These are phyloP conservation scores for Misopates orontium DNA, from an alignment of 257 asterid genomes.

Conservation along the genomic window DNA sequence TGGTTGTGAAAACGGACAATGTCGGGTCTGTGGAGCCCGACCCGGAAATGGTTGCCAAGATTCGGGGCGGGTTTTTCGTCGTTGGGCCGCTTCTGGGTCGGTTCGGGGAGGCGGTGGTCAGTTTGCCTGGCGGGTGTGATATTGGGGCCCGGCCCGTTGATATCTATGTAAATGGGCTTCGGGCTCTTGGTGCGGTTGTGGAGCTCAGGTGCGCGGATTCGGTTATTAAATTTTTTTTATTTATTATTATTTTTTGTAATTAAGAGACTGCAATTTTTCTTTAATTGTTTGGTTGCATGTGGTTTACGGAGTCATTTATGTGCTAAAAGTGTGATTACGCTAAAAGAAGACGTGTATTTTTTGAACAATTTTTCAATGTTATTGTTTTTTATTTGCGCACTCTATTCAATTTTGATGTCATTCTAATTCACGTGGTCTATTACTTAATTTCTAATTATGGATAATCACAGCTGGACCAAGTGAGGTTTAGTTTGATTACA, in stretches of 20 bases:
- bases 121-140: constrained; percentile 45
- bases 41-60: constrained; percentile 4
- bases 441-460: no score
- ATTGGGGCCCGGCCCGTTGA: constrained; percentile 51
- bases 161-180: constrained; percentile 37
- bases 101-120: constrained; percentile 43
- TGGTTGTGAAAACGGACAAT: constrained; percentile 29
- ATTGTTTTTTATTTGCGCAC: no score
- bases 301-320: not conserved
- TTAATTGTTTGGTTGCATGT: not conserved
- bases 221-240: not conserved
- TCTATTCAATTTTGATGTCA: no score
- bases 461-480: no score
- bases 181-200: constrained; percentile 45
- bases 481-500: no score
- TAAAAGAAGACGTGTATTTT: no score
- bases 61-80: constrained; percentile 46
- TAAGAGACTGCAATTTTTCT: not conserved
- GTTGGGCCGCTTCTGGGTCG: constrained; percentile 44
- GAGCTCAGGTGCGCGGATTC: constrained; percentile 48
- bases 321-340: no score
- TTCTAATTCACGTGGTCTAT: no score
- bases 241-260: no score
- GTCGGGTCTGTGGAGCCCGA: constrained; percentile 39
- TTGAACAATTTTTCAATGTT: no score